These are phyloP conservation scores for Clonostachys rosea DNA, from an alignment of 2,329 filamentous ascomycete genomes.

Conservation along the genomic window DNA sequence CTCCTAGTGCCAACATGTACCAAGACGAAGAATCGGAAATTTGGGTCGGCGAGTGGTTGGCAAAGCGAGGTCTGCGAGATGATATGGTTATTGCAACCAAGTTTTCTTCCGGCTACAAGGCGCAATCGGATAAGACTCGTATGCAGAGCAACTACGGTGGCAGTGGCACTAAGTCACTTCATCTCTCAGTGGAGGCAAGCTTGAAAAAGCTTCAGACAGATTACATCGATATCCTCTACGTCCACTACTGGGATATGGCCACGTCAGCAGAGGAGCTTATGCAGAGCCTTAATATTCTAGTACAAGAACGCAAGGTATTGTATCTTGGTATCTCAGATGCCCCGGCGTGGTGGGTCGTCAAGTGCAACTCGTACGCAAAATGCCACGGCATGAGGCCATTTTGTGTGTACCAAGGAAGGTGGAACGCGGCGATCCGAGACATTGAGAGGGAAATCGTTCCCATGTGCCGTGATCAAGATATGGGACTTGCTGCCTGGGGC, in stretches of 20 bases:
- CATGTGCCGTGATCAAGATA: constrained; percentile 21
- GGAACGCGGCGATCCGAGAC: constrained; percentile 14
- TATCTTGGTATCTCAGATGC: constrained; percentile 22
- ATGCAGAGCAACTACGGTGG: constrained; percentile 25
- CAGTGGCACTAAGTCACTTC: constrained; percentile 28
- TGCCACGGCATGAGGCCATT: constrained; percentile 16
- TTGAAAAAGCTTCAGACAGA: constrained; percentile 31
- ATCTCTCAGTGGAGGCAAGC: constrained; percentile 29
- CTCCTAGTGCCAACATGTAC: constrained; percentile 32
- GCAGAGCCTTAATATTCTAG: constrained; percentile 14
- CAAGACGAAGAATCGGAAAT: constrained; percentile 43
- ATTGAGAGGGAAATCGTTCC: constrained; percentile 23
- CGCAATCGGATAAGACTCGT: constrained; percentile 4
- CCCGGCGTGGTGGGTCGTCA: constrained; percentile 22
- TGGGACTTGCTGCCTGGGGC: constrained; percentile 40
- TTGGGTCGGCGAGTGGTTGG: constrained; percentile 49
- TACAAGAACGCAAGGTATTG: constrained; percentile 15
- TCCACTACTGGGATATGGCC: constrained; percentile 20
- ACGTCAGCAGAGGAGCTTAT: constrained; percentile 16
- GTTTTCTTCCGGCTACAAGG: constrained; percentile 32
- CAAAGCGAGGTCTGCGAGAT: constrained; percentile 33
- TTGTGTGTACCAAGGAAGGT: constrained; percentile 20
- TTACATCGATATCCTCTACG: constrained; percentile 23
- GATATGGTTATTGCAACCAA: constrained; percentile 43
- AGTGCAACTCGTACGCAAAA: constrained; percentile 14